A percentile compares a stretch with the other conserved stretches of the same genome.
These are phyloP conservation scores for Verticillium nubilum DNA, from an alignment of 2,329 filamentous ascomycete species.

Conservation along the genomic window DNA sequence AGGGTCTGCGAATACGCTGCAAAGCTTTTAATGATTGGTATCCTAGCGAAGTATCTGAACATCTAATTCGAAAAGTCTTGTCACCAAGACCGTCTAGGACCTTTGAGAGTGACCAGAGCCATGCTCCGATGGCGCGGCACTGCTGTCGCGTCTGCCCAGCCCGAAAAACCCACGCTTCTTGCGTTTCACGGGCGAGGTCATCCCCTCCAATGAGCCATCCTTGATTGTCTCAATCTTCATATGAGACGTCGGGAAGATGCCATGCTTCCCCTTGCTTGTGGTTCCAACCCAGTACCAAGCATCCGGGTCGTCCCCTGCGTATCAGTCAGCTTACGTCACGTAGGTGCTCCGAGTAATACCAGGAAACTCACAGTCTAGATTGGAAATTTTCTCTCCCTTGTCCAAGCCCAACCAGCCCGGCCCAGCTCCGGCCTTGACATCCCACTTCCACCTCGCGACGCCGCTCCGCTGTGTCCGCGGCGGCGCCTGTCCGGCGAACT, in stretches of 20 bases:
- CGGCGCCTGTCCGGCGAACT: background rate
- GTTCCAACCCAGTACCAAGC: slow-evolving; percentile 37
- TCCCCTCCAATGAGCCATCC: slow-evolving; percentile 5
- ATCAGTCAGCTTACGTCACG: background rate
- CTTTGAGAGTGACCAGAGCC: background rate
- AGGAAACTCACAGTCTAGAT: slow-evolving; percentile 25
- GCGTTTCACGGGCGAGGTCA: background rate
- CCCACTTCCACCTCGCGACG: slow-evolving; percentile 24
- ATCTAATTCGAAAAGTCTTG: no score
- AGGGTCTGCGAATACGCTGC: no score
- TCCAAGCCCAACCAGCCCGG: slow-evolving; percentile 26
- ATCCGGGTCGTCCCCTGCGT: slow-evolving; percentile 33
- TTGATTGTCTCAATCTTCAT: slow-evolving; percentile 20
- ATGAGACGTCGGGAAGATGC: slow-evolving; percentile 32
- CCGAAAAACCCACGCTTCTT: background rate
- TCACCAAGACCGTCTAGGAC: background rate
- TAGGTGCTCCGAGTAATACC: background rate
- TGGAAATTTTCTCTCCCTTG: slow-evolving; percentile 45
- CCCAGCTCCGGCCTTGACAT: slow-evolving; percentile 26
- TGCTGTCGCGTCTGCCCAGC: background rate
- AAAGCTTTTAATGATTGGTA: no score
- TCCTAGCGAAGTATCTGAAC: no score
- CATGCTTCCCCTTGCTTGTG: slow-evolving; percentile 30
- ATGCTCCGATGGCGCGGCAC: background rate
- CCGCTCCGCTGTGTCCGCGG: slow-evolving; percentile 39